Percentiles rank a stretch among this genome's conserved stretches.
These are phyloP conservation scores for Chrysoporthe puriensis DNA, from an alignment of 2,329 filamentous ascomycete species.

Conservation along the genomic window DNA sequence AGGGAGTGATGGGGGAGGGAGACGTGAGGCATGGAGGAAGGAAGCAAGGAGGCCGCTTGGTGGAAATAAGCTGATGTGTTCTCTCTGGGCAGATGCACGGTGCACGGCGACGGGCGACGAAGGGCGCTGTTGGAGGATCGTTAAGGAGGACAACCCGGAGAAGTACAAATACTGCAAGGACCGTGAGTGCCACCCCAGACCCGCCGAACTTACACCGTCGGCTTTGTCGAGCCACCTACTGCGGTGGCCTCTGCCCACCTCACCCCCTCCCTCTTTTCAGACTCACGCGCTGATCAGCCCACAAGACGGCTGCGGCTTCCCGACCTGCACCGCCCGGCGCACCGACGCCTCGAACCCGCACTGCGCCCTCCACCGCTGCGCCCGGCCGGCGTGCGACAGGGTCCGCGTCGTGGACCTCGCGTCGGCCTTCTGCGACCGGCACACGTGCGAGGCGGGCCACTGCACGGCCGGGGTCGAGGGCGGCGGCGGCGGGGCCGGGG, in stretches of 20 bases:
- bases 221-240: neutral
- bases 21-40: no score
- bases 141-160: constrained; percentile 32
- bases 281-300: neutral
- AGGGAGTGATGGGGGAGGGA: neutral
- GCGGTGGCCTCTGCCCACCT: no score
- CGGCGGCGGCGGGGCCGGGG: constrained; percentile 15
- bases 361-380: constrained; percentile 30
- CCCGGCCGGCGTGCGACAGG: constrained; percentile 22
- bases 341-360: constrained; percentile 11
- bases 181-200: constrained; percentile 28
- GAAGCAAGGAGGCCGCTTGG: neutral
- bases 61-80: neutral
- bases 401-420: constrained; percentile 13
- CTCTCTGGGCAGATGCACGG: constrained; percentile 18
- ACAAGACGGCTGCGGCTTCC: constrained; percentile 31
- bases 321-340: constrained; percentile 27
- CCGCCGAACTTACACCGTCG: neutral
- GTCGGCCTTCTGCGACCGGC: constrained; percentile 28
- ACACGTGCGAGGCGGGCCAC: constrained; percentile 29
- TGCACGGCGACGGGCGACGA: constrained; percentile 28
- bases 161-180: constrained; percentile 32
- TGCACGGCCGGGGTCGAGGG: constrained; percentile 27
- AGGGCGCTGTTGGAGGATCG: constrained; percentile 29
- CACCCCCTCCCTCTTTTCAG: neutral